Evolutionary conservation across 1,284 basidiomycete genomes (phyloP).

Genomic region (Chalciporus sp.): DNA sequence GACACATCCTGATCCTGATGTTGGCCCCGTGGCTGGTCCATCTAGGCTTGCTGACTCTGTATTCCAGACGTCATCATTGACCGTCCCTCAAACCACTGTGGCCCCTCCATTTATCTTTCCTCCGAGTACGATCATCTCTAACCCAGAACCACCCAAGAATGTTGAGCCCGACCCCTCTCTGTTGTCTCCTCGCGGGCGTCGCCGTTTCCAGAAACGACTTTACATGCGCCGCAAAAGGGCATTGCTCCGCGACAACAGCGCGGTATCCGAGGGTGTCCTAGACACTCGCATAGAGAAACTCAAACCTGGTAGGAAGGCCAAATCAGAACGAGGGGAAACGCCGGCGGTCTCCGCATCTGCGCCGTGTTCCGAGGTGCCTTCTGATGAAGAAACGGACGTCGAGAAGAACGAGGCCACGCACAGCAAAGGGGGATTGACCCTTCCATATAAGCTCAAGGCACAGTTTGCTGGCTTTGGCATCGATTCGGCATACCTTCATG

Average conservation of each 20-base stretch:
- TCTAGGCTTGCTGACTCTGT: background rate
- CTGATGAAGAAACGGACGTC: conserved; percentile 15
- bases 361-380: conserved; percentile 12
- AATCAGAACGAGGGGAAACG: conserved; percentile 7
- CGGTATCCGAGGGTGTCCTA: background rate
- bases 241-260: conserved; percentile 11
- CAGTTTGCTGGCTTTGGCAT: conserved; percentile 46
- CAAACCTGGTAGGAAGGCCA: conserved; percentile 35
- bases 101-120: background rate
- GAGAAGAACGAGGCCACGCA: conserved; percentile 15
- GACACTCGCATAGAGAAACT: conserved; percentile 17
- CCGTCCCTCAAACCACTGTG: background rate
- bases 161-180: conserved; percentile 18
- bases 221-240: conserved; percentile 76
- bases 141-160: conserved; percentile 12
- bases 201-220: conserved; percentile 60
- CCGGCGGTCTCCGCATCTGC: conserved; percentile 1
- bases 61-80: conserved; percentile 1
- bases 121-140: background rate
- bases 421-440: conserved; percentile 41
- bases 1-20: background rate
- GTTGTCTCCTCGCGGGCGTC: conserved; percentile 56
- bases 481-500: conserved; percentile 42
- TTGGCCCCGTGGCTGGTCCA: background rate
- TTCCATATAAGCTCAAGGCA: conserved; percentile 46